A percentile compares a stretch with the other conserved stretches of the same genome.
phyloP scores from a whole-genome alignment of 495 filamentous ascomycete species.

The Aspergillus panamensis region DNA sequence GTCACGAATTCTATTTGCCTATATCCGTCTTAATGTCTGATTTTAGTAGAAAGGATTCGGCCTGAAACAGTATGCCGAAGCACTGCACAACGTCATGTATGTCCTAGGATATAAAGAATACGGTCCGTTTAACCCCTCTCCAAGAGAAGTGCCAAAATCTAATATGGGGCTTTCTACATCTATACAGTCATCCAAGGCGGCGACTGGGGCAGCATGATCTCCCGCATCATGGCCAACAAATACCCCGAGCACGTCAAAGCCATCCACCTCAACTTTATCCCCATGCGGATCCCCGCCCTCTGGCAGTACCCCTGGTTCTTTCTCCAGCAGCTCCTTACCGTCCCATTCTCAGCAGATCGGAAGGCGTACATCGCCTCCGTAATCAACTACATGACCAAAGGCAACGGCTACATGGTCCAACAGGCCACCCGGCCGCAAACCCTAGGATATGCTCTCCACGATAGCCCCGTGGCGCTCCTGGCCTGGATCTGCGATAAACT shows the following conservation, averaged over 20 bases:
- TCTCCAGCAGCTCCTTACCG: slow-evolving; percentile 30
- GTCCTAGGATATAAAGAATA: slow-evolving; percentile 45
- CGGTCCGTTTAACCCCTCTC: slow-evolving; percentile 19
- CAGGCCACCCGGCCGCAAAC: slow-evolving; percentile 51
- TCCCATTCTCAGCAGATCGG: slow-evolving; percentile 38
- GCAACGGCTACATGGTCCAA: slow-evolving; percentile 42
- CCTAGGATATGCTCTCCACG: slow-evolving; percentile 46
- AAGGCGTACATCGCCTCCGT: slow-evolving; percentile 31
- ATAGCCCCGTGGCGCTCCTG: slow-evolving; percentile 49
- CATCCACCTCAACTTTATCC: slow-evolving; percentile 43
- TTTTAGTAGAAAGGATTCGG: slow-evolving; percentile 36
- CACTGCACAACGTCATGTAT: slow-evolving; percentile 43
- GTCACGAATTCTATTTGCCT: background rate
- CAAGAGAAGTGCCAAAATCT: background rate
- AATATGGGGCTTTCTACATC: background rate
- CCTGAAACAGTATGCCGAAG: slow-evolving; percentile 41
- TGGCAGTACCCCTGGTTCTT: slow-evolving; percentile 35
- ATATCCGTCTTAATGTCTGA: background rate
- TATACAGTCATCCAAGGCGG: slow-evolving; percentile 46
- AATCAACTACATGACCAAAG: slow-evolving; percentile 34
- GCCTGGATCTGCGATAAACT: slow-evolving; percentile 57
- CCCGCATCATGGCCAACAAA: slow-evolving; percentile 36
- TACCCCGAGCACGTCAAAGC: slow-evolving; percentile 43
- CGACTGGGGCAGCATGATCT: slow-evolving; percentile 48
- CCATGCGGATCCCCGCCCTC: slow-evolving; percentile 32